Conservation (phyloP, 75 land plant species). For the Isoetes taiwanensis region DNA sequence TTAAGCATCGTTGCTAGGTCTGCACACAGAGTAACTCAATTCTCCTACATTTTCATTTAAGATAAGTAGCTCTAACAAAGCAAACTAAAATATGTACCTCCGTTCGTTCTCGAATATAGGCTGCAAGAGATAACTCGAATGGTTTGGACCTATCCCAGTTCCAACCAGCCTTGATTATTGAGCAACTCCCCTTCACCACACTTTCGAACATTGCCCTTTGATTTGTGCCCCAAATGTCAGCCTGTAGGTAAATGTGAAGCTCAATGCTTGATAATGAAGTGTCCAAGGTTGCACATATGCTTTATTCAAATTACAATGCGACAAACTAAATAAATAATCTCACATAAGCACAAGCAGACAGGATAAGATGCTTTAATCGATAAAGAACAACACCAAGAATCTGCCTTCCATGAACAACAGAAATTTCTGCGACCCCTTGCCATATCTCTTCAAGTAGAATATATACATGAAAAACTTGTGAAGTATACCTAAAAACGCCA, state of each 20-base stretch:
- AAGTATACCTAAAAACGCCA: too few species aligned
- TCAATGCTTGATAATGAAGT: neutral
- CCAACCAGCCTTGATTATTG: slow-evolving; percentile 74
- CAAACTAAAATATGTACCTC: too few species aligned
- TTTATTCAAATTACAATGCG: too few species aligned
- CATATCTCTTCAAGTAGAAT: slow-evolving; percentile 65
- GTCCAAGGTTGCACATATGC: too few species aligned
- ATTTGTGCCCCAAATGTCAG: slow-evolving; percentile 49
- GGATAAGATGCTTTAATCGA: slow-evolving; percentile 62
- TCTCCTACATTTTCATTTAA: too few species aligned
- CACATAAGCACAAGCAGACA: slow-evolving; percentile 74
- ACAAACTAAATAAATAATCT: neutral
- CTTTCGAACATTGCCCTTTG: slow-evolving; percentile 63
- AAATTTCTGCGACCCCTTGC: slow-evolving; percentile 41
- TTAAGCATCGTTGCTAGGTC: slow-evolving; percentile 51
- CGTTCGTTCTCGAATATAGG: slow-evolving; percentile 63
- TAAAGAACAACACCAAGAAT: slow-evolving; percentile 51
- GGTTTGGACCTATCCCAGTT: slow-evolving; percentile 66
- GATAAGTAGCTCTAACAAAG: too few species aligned
- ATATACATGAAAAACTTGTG: too few species aligned
- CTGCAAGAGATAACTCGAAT: slow-evolving; percentile 65
- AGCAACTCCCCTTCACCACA: slow-evolving; percentile 44
- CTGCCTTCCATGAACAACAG: slow-evolving; percentile 53
- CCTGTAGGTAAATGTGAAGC: slow-evolving; percentile 31
- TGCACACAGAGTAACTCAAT: too few species aligned